Evolutionary conservation across 495 filamentous ascomycete species (phyloP).

Genomic region (Chaetomium tenue): DNA sequence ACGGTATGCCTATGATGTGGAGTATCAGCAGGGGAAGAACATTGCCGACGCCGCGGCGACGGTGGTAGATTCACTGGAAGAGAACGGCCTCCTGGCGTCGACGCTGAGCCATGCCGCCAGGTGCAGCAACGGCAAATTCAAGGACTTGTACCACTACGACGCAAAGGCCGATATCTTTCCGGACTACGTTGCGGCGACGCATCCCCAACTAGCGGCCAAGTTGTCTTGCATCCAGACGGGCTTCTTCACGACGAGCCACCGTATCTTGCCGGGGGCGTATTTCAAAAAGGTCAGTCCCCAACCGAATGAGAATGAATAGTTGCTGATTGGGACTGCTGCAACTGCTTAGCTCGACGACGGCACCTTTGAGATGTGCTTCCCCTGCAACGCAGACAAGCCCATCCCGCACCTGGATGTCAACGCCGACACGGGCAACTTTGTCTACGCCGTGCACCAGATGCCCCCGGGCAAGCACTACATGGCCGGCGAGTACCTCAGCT

Average conservation of each 20-base stretch:
- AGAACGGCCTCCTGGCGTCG: slow-evolving; percentile 47
- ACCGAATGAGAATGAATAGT: no score
- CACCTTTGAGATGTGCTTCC: slow-evolving; percentile 43
- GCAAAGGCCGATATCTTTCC: slow-evolving; percentile 46
- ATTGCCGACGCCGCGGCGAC: slow-evolving; percentile 53
- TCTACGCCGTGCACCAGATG: slow-evolving; percentile 46
- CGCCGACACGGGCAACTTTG: slow-evolving; percentile 43
- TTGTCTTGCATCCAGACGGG: slow-evolving; percentile 50
- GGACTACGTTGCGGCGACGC: slow-evolving; percentile 37
- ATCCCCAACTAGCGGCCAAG: slow-evolving; percentile 46
- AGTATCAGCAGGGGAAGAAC: slow-evolving; percentile 54
- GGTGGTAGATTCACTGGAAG: slow-evolving; percentile 44
- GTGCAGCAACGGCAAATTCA: slow-evolving; percentile 39
- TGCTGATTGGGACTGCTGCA: background rate
- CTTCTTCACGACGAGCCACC: slow-evolving; percentile 43
- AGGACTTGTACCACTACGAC: slow-evolving; percentile 46
- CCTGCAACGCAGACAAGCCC: slow-evolving; percentile 29
- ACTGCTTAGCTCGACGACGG: slow-evolving; percentile 32
- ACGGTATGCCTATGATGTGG: slow-evolving; percentile 48
- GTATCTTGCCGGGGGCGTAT: slow-evolving; percentile 41
- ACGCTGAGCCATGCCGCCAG: slow-evolving; percentile 42
- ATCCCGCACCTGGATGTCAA: slow-evolving; percentile 45
- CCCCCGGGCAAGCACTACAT: slow-evolving; percentile 46
- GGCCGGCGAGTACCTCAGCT: slow-evolving; percentile 38
- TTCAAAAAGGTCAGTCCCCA: slow-evolving; percentile 34